Percentiles rank a stretch among this genome's conserved stretches.
Evolutionary conservation across 805 yeast species (phyloP).

Genomic region (Ogataea polymorpha): DNA sequence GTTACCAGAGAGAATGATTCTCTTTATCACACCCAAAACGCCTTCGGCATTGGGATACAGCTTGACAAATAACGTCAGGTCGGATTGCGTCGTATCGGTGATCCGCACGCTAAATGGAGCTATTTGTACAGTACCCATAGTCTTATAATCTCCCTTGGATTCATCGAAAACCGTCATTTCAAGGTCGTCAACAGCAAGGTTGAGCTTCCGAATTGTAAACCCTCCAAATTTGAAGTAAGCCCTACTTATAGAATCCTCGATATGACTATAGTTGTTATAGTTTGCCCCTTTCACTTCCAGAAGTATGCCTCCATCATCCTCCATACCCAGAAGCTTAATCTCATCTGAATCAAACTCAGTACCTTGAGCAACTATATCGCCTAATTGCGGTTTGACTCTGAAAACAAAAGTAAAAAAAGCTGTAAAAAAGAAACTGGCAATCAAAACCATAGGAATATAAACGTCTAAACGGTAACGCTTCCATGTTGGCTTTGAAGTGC

Average conservation of each 20-base stretch:
- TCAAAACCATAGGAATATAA: constrained; percentile 24
- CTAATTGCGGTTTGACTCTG: constrained; percentile 27
- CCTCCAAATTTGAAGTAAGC: constrained; percentile 34
- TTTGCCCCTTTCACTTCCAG: constrained; percentile 32
- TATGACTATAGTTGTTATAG: constrained; percentile 30
- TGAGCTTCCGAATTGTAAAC: constrained; percentile 25
- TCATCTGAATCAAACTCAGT: constrained; percentile 31
- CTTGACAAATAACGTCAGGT: constrained; percentile 28
- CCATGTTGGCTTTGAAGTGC: neutral
- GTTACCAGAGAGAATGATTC: constrained; percentile 31
- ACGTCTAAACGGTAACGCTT: constrained; percentile 22
- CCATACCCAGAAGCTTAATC: constrained; percentile 31
- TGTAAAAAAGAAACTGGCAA: constrained; percentile 14
- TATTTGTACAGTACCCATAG: constrained; percentile 33
- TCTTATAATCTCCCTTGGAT: constrained; percentile 18
- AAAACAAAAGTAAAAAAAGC: constrained; percentile 10
- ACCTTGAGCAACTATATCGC: constrained; percentile 33
- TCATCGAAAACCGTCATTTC: constrained; percentile 30
- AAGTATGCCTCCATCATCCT: constrained; percentile 32
- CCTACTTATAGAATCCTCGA: constrained; percentile 27
- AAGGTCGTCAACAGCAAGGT: constrained; percentile 31
- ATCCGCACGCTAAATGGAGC: constrained; percentile 34
- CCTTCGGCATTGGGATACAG: constrained; percentile 34
- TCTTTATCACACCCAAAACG: constrained; percentile 33
- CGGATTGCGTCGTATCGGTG: constrained; percentile 25